Percentiles rank a stretch among this genome's conserved stretches.
Evolutionary conservation across 306 rosid genomes (phyloP).

Genomic region (Hippophae rhamnoides): DNA sequence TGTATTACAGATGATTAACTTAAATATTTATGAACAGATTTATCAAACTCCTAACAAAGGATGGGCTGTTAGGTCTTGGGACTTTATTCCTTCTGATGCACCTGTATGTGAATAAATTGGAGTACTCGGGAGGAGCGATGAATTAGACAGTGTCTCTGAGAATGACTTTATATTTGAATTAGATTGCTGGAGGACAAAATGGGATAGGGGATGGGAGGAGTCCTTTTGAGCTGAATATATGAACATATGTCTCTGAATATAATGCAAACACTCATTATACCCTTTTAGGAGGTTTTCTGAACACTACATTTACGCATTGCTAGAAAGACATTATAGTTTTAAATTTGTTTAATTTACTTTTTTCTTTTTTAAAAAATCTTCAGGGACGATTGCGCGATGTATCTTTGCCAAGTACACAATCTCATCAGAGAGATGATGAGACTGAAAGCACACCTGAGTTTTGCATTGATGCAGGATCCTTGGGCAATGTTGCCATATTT

Average conservation of each 20-base stretch:
- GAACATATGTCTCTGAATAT: background rate
- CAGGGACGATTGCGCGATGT: slow-evolving; percentile 24
- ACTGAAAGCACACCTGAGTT: slow-evolving; percentile 16
- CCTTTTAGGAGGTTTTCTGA: no score
- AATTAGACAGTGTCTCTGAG: slow-evolving; percentile 11
- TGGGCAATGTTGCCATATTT: slow-evolving; percentile 23
- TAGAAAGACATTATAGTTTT: background rate
- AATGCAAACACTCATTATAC: background rate
- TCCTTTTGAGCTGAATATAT: background rate
- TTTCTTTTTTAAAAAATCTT: background rate
- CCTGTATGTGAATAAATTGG: slow-evolving; percentile 30
- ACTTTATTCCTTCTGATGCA: slow-evolving; percentile 28
- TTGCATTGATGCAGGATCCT: slow-evolving; percentile 19
- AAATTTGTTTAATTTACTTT: background rate
- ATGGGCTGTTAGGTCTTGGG: slow-evolving; percentile 34
- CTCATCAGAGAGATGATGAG: background rate
- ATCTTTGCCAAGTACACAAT: slow-evolving; percentile 4
- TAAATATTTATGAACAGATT: slow-evolving; percentile 14
- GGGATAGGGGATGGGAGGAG: slow-evolving; percentile 29
- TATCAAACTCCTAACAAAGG: slow-evolving; percentile 23
- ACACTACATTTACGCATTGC: background rate
- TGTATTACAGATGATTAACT: background rate
- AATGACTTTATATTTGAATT: slow-evolving; percentile 26
- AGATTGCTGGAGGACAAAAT: slow-evolving; percentile 25
- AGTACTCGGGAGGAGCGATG: slow-evolving; percentile 21